Percentiles rank a stretch among this genome's conserved stretches.
These are phyloP conservation scores for Gloeophyllum trabeum DNA, from an alignment of 768 basidiomycete genomes.

Conservation along the genomic window DNA sequence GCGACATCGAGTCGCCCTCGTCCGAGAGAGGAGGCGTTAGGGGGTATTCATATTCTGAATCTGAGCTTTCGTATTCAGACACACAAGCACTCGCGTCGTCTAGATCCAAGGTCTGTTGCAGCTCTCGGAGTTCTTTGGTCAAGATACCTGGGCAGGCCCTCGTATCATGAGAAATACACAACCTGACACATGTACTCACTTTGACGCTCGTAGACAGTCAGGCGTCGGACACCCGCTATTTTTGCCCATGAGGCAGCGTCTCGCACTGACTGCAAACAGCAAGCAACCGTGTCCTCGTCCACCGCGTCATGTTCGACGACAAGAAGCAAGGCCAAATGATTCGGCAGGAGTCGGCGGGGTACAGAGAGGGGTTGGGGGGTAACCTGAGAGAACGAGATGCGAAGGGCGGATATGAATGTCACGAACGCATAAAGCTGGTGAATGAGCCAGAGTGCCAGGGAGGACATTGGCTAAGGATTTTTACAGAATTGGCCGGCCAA, in stretches of 20 bases:
- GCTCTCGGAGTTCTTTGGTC: constrained; percentile 6
- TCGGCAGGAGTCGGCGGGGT: constrained; percentile 46
- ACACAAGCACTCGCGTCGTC: constrained; percentile 12
- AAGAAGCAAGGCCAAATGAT: constrained; percentile 58
- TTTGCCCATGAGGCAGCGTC: constrained; percentile 52
- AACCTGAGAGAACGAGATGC: constrained; percentile 21
- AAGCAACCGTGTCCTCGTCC: constrained; percentile 23
- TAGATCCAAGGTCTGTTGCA: neutral
- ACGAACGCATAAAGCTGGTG: constrained; percentile 49
- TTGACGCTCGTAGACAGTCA: constrained; percentile 64
- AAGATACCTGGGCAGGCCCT: constrained; percentile 26
- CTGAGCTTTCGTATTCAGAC: constrained; percentile 30
- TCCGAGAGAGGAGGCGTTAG: constrained; percentile 73
- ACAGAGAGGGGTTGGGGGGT: constrained; percentile 41
- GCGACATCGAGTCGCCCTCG: constrained; percentile 50
- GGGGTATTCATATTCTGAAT: constrained; percentile 57
- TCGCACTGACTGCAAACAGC: constrained; percentile 41
- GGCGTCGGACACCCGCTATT: constrained; percentile 41
- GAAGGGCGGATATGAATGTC: constrained; percentile 27
- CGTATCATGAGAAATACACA: neutral
- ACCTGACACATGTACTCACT: constrained; percentile 30
- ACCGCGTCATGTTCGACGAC: constrained; percentile 29
- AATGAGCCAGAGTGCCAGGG: constrained; percentile 37
- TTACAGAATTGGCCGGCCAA: no score
- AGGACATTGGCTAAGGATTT: no score